A percentile compares a stretch with the other conserved stretches of the same genome.
Conservation (phyloP, 768 basidiomycete genomes). For the Termitomyces sp. region DNA sequence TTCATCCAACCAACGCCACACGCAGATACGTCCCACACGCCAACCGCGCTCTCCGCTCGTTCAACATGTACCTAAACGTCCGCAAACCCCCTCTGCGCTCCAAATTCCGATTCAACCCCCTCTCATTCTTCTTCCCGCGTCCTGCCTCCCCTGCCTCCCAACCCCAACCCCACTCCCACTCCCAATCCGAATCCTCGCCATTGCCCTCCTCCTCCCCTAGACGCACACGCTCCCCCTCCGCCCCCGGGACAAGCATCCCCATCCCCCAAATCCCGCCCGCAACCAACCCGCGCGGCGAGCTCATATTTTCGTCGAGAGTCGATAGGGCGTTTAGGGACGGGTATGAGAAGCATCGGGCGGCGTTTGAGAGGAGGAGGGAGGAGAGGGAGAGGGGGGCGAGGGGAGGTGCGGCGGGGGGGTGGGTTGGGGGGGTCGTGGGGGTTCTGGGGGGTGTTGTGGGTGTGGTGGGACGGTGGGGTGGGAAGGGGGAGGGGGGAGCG, state of each 20-base stretch:
- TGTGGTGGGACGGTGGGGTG: not conserved
- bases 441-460: too few relatives aligned
- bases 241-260: not conserved
- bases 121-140: slow-evolving; percentile 58
- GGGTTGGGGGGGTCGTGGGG: not conserved
- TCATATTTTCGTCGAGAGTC: slow-evolving; percentile 92
- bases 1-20: not conserved
- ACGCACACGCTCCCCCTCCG: not conserved
- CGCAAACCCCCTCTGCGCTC: slow-evolving; percentile 73
- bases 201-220: slow-evolving; percentile 58
- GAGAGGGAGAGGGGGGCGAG: slow-evolving; percentile 49
- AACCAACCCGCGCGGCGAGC: slow-evolving; percentile 86
- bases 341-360: slow-evolving; percentile 88
- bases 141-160: not conserved
- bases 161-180: slow-evolving; percentile 16
- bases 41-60: slow-evolving; percentile 84
- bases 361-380: slow-evolving; percentile 78
- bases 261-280: slow-evolving; percentile 5
- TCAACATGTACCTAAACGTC: slow-evolving; percentile 98
- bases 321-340: slow-evolving; percentile 80
- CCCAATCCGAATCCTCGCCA: slow-evolving; percentile 69
- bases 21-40: slow-evolving; percentile 94
- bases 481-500: not conserved
- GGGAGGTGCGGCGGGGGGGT: slow-evolving; percentile 24
- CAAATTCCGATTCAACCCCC: slow-evolving; percentile 51